Conservation (phyloP, 148 eudicot species). For the Pharnaceum exiguum region DNA sequence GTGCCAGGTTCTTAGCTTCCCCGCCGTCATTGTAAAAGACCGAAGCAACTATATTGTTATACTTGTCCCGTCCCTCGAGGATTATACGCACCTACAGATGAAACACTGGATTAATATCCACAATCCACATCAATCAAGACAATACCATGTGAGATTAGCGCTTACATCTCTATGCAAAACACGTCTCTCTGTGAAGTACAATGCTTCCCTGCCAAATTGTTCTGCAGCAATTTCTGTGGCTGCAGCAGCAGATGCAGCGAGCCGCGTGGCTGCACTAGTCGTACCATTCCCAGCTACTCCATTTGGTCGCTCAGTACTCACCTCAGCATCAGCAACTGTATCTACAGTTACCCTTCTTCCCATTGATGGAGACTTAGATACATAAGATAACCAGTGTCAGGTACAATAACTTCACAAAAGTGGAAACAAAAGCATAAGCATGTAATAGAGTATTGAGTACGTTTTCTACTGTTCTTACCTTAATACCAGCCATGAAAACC, state of each 20-base stretch:
- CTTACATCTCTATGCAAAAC: slow-evolving; percentile 89
- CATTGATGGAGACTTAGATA: slow-evolving; percentile 71
- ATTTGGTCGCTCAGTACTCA: slow-evolving; percentile 42
- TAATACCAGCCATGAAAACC: slow-evolving; percentile 86
- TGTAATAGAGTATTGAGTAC: background rate
- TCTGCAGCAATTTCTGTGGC: slow-evolving; percentile 60
- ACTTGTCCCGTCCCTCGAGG: slow-evolving; percentile 71
- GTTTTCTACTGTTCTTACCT: slow-evolving; percentile 34
- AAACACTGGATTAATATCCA: slow-evolving; percentile 5
- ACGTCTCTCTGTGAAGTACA: slow-evolving; percentile 89
- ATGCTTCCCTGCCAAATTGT: slow-evolving; percentile 85
- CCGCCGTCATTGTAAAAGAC: slow-evolving; percentile 86
- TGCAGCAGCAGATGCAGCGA: slow-evolving; percentile 57
- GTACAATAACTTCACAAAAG: background rate
- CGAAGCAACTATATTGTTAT: slow-evolving; percentile 73
- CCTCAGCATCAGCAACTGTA: slow-evolving; percentile 33
- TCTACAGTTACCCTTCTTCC: slow-evolving; percentile 65
- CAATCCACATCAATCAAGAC: background rate
- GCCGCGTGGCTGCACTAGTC: slow-evolving; percentile 66
- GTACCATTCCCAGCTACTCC: slow-evolving; percentile 56
- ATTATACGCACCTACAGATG: slow-evolving; percentile 75
- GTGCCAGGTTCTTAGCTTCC: slow-evolving; percentile 70
- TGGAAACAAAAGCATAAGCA: background rate
- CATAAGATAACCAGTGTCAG: slow-evolving; percentile 10
- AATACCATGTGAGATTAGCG: slow-evolving; percentile 2